Conservation (phyloP, 2,329 filamentous ascomycete species). For the Exophiala sideris region DNA sequence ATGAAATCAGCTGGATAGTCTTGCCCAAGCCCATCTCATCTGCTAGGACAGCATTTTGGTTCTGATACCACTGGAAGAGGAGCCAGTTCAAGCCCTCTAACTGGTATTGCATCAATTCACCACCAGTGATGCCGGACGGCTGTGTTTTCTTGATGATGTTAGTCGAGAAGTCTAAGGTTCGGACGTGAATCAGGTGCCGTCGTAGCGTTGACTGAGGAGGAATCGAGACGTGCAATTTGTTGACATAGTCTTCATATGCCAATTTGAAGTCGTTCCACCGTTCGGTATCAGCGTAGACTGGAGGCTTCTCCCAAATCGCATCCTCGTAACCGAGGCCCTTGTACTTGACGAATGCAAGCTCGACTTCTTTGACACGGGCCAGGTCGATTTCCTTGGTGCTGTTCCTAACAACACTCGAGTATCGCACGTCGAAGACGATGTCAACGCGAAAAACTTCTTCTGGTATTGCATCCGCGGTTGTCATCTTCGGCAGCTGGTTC, state of each 20-base stretch:
- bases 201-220: slow-evolving; percentile 56
- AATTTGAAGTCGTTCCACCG: slow-evolving; percentile 75
- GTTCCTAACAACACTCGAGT: slow-evolving; percentile 55
- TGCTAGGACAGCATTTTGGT: slow-evolving; percentile 83
- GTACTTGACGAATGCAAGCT: slow-evolving; percentile 79
- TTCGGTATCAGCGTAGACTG: slow-evolving; percentile 59
- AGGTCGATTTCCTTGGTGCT: slow-evolving; percentile 67
- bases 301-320: slow-evolving; percentile 82
- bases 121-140: slow-evolving; percentile 69
- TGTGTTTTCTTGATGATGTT: slow-evolving; percentile 67
- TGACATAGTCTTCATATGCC: slow-evolving; percentile 83
- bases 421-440: slow-evolving; percentile 80
- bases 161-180: slow-evolving; percentile 62
- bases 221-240: slow-evolving; percentile 69
- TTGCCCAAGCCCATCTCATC: slow-evolving; percentile 99
- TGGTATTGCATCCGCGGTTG: slow-evolving; percentile 73
- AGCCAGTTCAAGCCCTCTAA: slow-evolving; percentile 93
- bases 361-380: slow-evolving; percentile 67
- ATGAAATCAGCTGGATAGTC: slow-evolving; percentile 85
- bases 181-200: slow-evolving; percentile 65
- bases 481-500: slow-evolving; percentile 63
- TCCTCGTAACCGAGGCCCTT: slow-evolving; percentile 90
- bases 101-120: slow-evolving; percentile 90
- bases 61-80: slow-evolving; percentile 79
- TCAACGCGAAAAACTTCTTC: slow-evolving; percentile 83